Base-by-base conservation (phyloP, 2,329 filamentous ascomycete genomes). In the Whalleya microplaca region DNA sequence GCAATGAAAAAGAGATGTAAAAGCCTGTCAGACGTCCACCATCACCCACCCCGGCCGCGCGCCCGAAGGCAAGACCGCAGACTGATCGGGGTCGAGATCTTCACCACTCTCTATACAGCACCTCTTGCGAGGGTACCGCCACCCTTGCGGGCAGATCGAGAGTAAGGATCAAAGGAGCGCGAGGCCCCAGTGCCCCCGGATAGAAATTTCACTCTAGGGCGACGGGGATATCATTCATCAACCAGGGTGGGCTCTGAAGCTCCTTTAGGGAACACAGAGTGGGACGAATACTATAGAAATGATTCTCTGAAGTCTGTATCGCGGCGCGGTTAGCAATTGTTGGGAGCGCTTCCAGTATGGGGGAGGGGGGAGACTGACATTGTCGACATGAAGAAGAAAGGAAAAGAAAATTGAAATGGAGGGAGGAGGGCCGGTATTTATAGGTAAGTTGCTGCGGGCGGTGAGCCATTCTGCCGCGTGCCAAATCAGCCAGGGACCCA, bases 241-340 rank as follows among this genome's bases (percentile, higher is more conserved):
- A 90, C 90, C 91, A 92, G 91, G 90, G 87, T 94, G 85, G 86
- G 86, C 85, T 92, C 89, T 94, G 89, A 92, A 85, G 90, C 92
- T 96, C 83, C 83, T 89, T 84, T 92, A 84, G 86, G 86, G 85
- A 94, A 89, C 87, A 91, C 89, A 95, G 90, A 91, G 87, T 84
- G 83, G 84, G 89, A 92, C 87, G 87, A 91, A 84, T 88, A 93
- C 92, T 96, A 92, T 93, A 96, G 90, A 96, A 96, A 91, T 91
- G 91, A 94, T 94, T 93, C 90, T 92, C 78, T 80, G 73, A 63
- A 64, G 65, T 69, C 66, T 70, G 64, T 59, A 49, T 27, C 32
- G 45, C 19, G 14, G 32, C 55, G 52, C 20, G 59, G 54, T 64
- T 54, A 63, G 59, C 37, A 18, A 50, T 18, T 37, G 55, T 46